Base-by-base conservation (phyloP, 345 rosid genomes). In the Carallia brachiata region DNA sequence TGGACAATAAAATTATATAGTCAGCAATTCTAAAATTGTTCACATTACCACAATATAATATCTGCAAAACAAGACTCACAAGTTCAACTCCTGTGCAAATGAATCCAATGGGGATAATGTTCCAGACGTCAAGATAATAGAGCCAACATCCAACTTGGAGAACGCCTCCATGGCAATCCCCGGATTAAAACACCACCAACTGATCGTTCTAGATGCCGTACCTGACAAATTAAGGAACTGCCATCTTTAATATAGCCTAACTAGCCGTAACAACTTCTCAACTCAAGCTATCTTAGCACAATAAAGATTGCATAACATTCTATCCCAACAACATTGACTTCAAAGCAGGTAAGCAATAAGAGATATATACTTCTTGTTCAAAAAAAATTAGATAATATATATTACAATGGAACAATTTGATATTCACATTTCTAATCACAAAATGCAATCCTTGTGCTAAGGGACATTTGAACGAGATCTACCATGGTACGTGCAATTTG, bases 141-240 rank as follows among this genome's bases (percentile, higher is more conserved):
- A 89, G 64, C 93, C 90, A 74, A 90, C 97, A 63, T 92, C 96
- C 84, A 85, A 60, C 68, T 70, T 74, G 36, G 90, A 77, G 72
- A 95, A 85, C 73, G 84, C 92, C 84, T 85, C 87, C 99, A 95
- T 90, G 44, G 97, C 89, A 71, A 92, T 77, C 75, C 97, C 99
- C 65, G 99, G 99, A 87, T 85, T 95, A 82, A 95, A 95, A 82
- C 99, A 95, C 99, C 99, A 95, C 97, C 99, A 95, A 73, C 99
- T 86, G 67, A 95, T 87, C 23, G 83, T 88, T 79, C 99, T 89
- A 53, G 91, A 89, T 80, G 82, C 70, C 82, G 85, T 90, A 73
- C 92, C 99, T 92, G 80, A 80, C 90, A 67, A 65, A 69, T 40
- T 44, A 74, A 53, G 59, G 23, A 64, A 73, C 32, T 52, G 52